Evolutionary conservation across 2,329 filamentous ascomycete genomes (phyloP), one percentile per base, ranked within the genome.

Genomic region (Lasiodiplodia citricola): DNA sequence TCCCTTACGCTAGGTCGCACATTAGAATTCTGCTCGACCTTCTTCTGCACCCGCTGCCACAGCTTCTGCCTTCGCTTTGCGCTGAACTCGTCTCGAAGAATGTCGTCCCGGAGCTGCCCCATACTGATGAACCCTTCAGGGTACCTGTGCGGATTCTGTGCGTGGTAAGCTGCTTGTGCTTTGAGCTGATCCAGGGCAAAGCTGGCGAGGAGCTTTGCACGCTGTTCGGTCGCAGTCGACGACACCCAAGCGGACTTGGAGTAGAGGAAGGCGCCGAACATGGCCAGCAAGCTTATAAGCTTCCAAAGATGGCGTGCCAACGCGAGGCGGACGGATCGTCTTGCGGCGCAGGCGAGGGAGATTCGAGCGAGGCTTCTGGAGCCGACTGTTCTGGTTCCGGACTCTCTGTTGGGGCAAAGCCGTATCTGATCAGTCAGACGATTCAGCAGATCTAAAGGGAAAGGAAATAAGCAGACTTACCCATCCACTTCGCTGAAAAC

Each of bases 1-100:
- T 88, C 88, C 80, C 86, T 91, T 83, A 83, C 94, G 82, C 86
- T 94, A 80, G 81, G 92, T 52, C 96, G 87, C 18, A 99, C 91
- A 76, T 99, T 99, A 70, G 92, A 92, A 79, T 99, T 99, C 79
- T 90, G 90, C 80, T 99, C 96, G 0, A 99, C 94, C 65, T 98
- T 91, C 64, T 85, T 88, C 73, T 89, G 87, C 23, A 99, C 96
- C 62, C 89, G 88, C 71, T 89, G 87, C 96, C 96, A 99, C 63
- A 99, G 84, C 68, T 88, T 87, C 76, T 96, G 91, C 47, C 96
- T 87, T 74, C 94, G 88, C 10, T 86, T 85, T 23, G 94, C 86
- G 3, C 88, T 91, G 78, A 97, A 93, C 70, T 97, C 90, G 35
- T 91, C 88, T 23, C 95, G 87, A 50, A 99, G 84, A 3, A 99